Evolutionary conservation across 768 basidiomycete species (phyloP).

Genomic region (Artomyces pyxidatus): DNA sequence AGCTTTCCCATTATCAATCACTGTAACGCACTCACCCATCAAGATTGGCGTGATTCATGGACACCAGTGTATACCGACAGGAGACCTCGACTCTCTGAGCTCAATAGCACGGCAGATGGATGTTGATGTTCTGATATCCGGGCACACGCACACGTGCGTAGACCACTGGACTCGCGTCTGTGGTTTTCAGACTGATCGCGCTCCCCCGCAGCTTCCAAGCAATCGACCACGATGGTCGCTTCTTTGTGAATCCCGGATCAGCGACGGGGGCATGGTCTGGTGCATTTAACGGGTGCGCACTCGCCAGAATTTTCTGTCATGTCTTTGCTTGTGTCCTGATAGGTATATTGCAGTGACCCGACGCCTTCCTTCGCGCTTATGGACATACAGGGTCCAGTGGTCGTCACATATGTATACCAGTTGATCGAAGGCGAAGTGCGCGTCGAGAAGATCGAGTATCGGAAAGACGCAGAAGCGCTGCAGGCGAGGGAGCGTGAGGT

Average conservation of each 20-base stretch:
- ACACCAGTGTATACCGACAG: conserved; percentile 87
- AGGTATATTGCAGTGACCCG: conserved; percentile 59
- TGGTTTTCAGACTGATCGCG: neutral
- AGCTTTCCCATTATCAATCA: conserved; percentile 71
- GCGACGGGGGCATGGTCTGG: conserved; percentile 95
- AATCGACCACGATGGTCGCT: conserved; percentile 81
- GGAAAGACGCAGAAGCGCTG: conserved; percentile 46
- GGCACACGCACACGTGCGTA: conserved; percentile 88
- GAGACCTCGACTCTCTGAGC: conserved; percentile 85
- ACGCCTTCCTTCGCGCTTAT: conserved; percentile 94
- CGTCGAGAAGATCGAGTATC: conserved; percentile 86
- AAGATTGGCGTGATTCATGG: conserved; percentile 91
- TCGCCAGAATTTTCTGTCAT: neutral
- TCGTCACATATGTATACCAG: conserved; percentile 96
- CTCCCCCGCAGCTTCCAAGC: conserved; percentile 73
- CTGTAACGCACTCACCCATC: conserved; percentile 76
- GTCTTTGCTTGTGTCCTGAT: too few species aligned
- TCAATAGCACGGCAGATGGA: conserved; percentile 93
- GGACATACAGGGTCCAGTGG: conserved; percentile 95
- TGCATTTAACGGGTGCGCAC: conserved; percentile 50
- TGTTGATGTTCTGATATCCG: conserved; percentile 90
- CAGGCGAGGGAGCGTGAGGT: conserved; percentile 25
- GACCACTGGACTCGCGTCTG: neutral
- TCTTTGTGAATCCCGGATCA: conserved; percentile 94
- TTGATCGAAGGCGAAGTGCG: conserved; percentile 89